A percentile compares a stretch with the other conserved stretches of the same genome.
These are phyloP conservation scores for Ceratocystis harringtonii DNA, from an alignment of 2,329 filamentous ascomycete species.

Conservation along the genomic window DNA sequence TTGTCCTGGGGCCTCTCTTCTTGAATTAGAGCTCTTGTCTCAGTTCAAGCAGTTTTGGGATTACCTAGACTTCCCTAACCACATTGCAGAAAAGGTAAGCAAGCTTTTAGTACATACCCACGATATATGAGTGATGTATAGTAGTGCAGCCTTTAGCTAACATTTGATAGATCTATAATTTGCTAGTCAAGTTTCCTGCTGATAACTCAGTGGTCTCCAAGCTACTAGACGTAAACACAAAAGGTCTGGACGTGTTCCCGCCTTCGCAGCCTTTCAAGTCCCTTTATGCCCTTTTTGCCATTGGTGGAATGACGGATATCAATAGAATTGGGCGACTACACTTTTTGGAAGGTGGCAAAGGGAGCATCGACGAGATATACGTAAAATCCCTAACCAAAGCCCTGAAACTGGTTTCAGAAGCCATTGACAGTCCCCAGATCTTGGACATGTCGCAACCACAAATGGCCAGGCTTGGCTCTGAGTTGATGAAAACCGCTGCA, in stretches of 20 bases:
- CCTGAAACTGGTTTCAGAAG: constrained; percentile 41
- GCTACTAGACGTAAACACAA: constrained; percentile 39
- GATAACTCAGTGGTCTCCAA: constrained; percentile 45
- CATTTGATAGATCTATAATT: constrained; percentile 47
- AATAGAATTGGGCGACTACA: constrained; percentile 13
- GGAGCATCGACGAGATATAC: constrained; percentile 19
- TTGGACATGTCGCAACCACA: constrained; percentile 23
- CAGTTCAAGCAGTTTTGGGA: constrained; percentile 76
- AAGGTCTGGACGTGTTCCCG: constrained; percentile 50
- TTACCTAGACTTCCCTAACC: constrained; percentile 60
- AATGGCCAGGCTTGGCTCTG: neutral
- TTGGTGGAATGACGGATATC: constrained; percentile 45
- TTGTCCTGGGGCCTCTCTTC: constrained; percentile 38
- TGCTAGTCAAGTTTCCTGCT: constrained; percentile 54
- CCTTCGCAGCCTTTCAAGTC: constrained; percentile 54
- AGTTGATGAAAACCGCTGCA: constrained; percentile 21
- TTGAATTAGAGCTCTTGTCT: constrained; percentile 66
- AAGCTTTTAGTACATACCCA: constrained; percentile 15
- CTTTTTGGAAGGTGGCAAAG: constrained; percentile 16
- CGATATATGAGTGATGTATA: constrained; percentile 9
- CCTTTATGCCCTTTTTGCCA: constrained; percentile 54
- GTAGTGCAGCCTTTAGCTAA: neutral
- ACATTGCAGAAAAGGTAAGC: constrained; percentile 49
- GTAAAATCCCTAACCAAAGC: constrained; percentile 29
- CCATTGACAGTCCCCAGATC: constrained; percentile 43